Conservation (phyloP, 106 monocot species). For the Amphibolis antarctica region DNA sequence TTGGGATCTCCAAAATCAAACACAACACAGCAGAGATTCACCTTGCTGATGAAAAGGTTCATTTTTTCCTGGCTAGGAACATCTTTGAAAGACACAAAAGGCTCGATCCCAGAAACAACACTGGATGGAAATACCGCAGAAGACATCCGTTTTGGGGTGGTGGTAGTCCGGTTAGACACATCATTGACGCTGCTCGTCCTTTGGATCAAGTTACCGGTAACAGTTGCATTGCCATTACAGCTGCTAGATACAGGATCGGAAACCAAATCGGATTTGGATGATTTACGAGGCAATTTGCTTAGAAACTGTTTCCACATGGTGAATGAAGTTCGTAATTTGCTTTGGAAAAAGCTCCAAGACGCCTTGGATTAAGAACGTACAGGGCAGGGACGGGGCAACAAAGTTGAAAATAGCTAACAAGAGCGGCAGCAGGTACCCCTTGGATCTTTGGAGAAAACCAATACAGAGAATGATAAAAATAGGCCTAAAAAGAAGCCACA, state of each 20-base stretch:
- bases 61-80: constrained; percentile 51
- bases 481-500: not conserved
- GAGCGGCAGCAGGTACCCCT: not conserved
- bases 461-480: not conserved
- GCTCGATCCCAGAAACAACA: constrained; percentile 66
- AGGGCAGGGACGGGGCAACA: not conserved
- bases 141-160: constrained; percentile 48
- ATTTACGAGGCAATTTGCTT: constrained; percentile 50
- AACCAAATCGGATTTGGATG: constrained; percentile 27
- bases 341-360: not conserved
- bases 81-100: constrained; percentile 57
- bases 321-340: too few relatives aligned
- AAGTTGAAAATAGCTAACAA: not conserved
- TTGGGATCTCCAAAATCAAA: constrained; percentile 62
- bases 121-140: constrained; percentile 72
- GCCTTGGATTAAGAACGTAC: not conserved
- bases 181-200: constrained; percentile 26
- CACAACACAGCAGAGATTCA: constrained; percentile 53
- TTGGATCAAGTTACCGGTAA: constrained; percentile 14
- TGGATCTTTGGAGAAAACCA: not conserved
- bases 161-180: constrained; percentile 21
- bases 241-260: constrained; percentile 3
- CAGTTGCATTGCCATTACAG: constrained; percentile 6
- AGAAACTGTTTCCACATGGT: constrained; percentile 84
- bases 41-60: constrained; percentile 66